Percentiles rank a stretch among this genome's conserved stretches.
Evolutionary conservation across 1,284 basidiomycete species (phyloP).

Genomic region (Moesziomyces sp.): DNA sequence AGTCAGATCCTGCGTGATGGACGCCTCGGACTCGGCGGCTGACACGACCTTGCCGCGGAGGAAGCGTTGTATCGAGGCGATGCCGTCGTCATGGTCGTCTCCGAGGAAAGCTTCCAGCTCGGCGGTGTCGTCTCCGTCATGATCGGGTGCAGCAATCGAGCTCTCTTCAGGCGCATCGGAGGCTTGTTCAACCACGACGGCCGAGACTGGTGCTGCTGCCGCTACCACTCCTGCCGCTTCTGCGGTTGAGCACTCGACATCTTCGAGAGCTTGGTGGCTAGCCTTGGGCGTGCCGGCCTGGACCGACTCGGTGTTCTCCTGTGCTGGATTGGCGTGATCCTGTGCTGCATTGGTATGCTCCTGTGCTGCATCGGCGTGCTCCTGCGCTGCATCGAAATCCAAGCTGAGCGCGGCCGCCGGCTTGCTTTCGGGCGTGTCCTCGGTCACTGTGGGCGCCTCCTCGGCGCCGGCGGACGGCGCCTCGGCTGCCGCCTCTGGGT

Average conservation of each 20-base stretch:
- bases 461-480: no score
- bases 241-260: not conserved
- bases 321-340: no score
- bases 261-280: not conserved
- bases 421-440: no score
- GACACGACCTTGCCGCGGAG: conserved; percentile 33
- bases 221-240: not conserved
- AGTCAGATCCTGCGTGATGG: conserved; percentile 5
- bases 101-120: conserved; percentile 11
- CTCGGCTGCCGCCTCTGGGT: no score
- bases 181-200: not conserved
- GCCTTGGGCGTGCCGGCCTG: conserved; percentile 1
- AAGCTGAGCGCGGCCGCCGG: no score
- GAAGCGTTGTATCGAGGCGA: conserved; percentile 39
- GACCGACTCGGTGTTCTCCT: not conserved
- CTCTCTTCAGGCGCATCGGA: not conserved
- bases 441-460: no score
- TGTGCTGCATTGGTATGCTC: not conserved
- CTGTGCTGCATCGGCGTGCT: conserved; percentile 1
- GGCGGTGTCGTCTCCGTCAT: conserved; percentile 1
- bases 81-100: conserved; percentile 27
- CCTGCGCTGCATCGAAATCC: not conserved
- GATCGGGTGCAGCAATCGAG: not conserved
- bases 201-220: not conserved
- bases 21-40: conserved; percentile 18